phyloP scores from a whole-genome alignment of 2,329 filamentous ascomycete genomes.

The Diaporthe longicolla region DNA sequence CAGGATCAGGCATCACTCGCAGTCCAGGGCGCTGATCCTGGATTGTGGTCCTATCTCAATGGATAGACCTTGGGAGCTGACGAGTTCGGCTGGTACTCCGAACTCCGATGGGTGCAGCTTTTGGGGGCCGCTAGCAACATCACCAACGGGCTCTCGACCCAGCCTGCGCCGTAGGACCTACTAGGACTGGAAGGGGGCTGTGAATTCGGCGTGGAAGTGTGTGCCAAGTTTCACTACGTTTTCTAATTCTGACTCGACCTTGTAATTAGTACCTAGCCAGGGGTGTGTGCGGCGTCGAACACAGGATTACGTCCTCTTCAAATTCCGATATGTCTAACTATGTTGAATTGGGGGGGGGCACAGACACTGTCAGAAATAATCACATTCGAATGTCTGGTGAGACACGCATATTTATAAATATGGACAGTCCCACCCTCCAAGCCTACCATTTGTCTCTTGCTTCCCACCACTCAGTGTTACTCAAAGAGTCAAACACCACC shows the following conservation, averaged over 20 bases:
- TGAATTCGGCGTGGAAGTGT: constrained; percentile 16
- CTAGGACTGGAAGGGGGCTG: constrained; percentile 15
- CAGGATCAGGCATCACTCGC: constrained; percentile 22
- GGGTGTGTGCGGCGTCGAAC: not conserved
- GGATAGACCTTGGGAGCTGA: constrained; percentile 22
- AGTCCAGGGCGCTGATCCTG: not conserved
- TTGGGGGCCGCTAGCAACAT: constrained; percentile 10
- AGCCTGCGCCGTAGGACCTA: not conserved
- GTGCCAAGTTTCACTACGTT: constrained; percentile 15
- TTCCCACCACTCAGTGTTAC: constrained; percentile 14
- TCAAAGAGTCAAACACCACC: constrained; percentile 1
- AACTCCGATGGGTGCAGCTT: constrained; percentile 25
- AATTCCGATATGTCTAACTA: not conserved
- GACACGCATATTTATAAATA: constrained; percentile 35
- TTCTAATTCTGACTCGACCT: constrained; percentile 4
- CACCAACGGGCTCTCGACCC: not conserved
- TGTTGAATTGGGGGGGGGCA: not conserved
- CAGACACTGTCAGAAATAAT: not conserved
- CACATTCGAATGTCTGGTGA: not conserved
- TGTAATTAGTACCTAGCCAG: not conserved
- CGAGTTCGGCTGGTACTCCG: constrained; percentile 20
- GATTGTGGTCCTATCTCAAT: not conserved
- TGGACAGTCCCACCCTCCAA: constrained; percentile 3
- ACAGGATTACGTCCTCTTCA: constrained; percentile 4
- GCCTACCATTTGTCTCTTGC: constrained; percentile 2